Evolutionary conservation across 768 basidiomycete species (phyloP).

Genomic region (Boletellus sp.): DNA sequence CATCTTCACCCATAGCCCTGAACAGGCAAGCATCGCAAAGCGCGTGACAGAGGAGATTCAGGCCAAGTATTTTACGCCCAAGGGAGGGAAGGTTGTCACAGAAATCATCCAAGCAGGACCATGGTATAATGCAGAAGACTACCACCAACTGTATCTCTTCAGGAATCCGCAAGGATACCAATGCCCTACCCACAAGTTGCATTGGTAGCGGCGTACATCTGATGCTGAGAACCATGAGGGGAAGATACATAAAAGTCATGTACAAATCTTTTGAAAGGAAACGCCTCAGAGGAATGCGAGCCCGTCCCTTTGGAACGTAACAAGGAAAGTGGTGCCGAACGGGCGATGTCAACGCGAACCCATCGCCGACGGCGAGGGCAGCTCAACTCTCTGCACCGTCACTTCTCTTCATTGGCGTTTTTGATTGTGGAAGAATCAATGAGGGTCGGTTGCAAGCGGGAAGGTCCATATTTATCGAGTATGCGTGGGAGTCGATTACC

Average conservation of each 20-base stretch:
- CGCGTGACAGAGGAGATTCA: slow-evolving; percentile 81
- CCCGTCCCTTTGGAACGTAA: slow-evolving; percentile 59
- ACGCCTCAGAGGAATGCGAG: slow-evolving; percentile 52
- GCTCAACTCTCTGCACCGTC: slow-evolving; percentile 59
- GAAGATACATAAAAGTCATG: neutral
- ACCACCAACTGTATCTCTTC: slow-evolving; percentile 79
- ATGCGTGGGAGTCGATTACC: slow-evolving; percentile 23
- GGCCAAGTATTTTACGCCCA: slow-evolving; percentile 74
- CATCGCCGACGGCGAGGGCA: slow-evolving; percentile 33
- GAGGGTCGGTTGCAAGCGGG: neutral
- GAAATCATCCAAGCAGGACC: slow-evolving; percentile 61
- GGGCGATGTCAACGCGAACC: slow-evolving; percentile 59
- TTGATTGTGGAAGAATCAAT: slow-evolving; percentile 47
- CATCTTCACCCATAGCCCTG: slow-evolving; percentile 76
- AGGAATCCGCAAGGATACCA: slow-evolving; percentile 86
- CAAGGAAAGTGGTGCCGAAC: slow-evolving; percentile 61
- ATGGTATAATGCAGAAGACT: slow-evolving; percentile 84
- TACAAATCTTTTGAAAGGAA: slow-evolving; percentile 6
- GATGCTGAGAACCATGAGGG: too few species aligned
- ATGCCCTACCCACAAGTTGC: slow-evolving; percentile 82
- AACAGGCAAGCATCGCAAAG: slow-evolving; percentile 69
- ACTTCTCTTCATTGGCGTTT: slow-evolving; percentile 50
- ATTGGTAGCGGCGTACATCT: slow-evolving; percentile 52
- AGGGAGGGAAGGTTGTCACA: slow-evolving; percentile 73
- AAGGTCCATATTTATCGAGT: slow-evolving; percentile 5